phyloP scores from a whole-genome alignment of 108 stramenopile species.

The Stephanodiscus minutulus region DNA sequence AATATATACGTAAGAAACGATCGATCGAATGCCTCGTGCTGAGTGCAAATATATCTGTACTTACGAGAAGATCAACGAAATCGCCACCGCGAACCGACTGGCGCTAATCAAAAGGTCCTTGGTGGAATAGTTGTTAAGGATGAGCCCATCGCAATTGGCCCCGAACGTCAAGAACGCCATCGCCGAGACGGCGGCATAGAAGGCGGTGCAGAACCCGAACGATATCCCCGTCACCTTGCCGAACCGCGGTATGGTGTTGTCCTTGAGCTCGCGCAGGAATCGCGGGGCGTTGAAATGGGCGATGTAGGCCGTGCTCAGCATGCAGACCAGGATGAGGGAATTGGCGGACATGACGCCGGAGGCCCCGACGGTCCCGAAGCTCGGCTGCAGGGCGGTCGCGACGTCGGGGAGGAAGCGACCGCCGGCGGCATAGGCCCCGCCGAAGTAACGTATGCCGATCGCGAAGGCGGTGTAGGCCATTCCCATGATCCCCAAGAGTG shows the following conservation, averaged over 20 bases:
- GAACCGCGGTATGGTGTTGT: conserved; percentile 86
- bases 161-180: conserved; percentile 95
- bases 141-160: conserved; percentile 79
- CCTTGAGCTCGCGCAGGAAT: conserved; percentile 93
- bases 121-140: conserved; percentile 94
- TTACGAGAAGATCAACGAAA: conserved; percentile 78
- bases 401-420: conserved; percentile 68
- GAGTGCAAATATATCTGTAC: conserved; percentile 8
- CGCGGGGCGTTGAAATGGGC: conserved; percentile 95
- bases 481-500: conserved; percentile 86
- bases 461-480: conserved; percentile 89
- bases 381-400: conserved; percentile 59
- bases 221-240: conserved; percentile 77
- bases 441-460: conserved; percentile 80
- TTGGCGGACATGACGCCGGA: conserved; percentile 77
- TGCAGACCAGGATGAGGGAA: conserved; percentile 87
- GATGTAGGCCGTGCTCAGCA: conserved; percentile 95
- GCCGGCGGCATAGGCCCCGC: conserved; percentile 72
- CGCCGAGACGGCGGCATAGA: conserved; percentile 79
- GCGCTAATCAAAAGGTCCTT: conserved; percentile 86
- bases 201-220: conserved; percentile 74
- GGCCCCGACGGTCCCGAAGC: conserved; percentile 76
- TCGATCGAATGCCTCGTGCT: neutral
- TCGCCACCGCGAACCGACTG: conserved; percentile 90
- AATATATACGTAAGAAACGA: neutral